Evolutionary conservation across 495 filamentous ascomycete genomes (phyloP), one percentile per base, ranked within the genome.

Genomic region (Xylaria bambusicola): DNA sequence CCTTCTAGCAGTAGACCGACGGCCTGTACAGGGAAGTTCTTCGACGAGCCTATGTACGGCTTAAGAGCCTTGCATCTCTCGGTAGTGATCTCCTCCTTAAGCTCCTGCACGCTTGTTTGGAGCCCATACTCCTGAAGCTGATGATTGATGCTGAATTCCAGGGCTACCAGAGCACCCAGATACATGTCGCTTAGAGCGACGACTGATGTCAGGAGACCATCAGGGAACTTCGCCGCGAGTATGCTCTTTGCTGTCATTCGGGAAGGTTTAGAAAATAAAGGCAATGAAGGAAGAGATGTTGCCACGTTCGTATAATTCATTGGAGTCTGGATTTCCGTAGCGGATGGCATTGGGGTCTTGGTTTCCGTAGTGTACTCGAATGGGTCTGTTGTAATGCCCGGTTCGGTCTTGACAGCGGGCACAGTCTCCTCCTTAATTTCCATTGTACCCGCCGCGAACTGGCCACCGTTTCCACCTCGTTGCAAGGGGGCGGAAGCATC

Each of bases 381-480:
- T n/a, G n/a, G n/a, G n/a, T n/a, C n/a, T n/a, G n/a, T n/a, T n/a
- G n/a, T n/a, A n/a, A n/a, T n/a, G n/a, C n/a, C n/a, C n/a, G n/a
- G n/a, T n/a, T n/a, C n/a, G n/a, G n/a, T n/a, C n/a, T n/a, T n/a
- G n/a, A n/a, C n/a, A n/a, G n/a, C n/a, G n/a, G n/a, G n/a, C n/a
- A n/a, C n/a, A n/a, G n/a, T n/a, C n/a, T n/a, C n/a, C 1, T n/a
- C 12, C 27, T 35, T n/a, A 1, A 6, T 10, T 17, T 9, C 1
- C 26, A 24, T 23, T 2, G 47, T 50, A 17, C 24, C 56, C 15
- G 57, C 57, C 7, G 7, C 57, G 18, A 60, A 60, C 40, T 60
- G 57, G 29, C 57, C 57, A 17, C 57, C 57, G 8, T 5, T 38
- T 48, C 57, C 57, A 13, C 57, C 57, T 4, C 26, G 48, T 15